Percentiles rank a stretch among this genome's conserved stretches.
phyloP scores from a whole-genome alignment of 768 basidiomycete species.

The Termitomyces sp. region DNA sequence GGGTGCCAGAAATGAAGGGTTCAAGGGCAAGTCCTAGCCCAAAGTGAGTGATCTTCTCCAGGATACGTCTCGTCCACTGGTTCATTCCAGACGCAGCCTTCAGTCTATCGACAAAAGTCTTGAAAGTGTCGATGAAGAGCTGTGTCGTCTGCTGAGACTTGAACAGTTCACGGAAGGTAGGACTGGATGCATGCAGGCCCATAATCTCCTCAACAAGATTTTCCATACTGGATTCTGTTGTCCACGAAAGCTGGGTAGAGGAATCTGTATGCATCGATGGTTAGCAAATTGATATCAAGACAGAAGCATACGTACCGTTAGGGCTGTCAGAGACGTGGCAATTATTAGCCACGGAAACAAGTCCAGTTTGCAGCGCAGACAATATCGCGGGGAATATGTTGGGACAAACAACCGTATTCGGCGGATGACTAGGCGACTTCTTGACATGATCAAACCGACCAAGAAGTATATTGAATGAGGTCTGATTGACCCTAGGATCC shows the following conservation, averaged over 20 bases:
- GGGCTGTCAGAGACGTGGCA: constrained; percentile 28
- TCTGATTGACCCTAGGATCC: constrained; percentile 64
- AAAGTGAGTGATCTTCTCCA: constrained; percentile 72
- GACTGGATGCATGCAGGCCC: constrained; percentile 60
- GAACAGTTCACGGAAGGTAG: constrained; percentile 71
- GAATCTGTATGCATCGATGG: constrained; percentile 6
- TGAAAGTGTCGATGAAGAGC: constrained; percentile 64
- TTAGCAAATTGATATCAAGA: constrained; percentile 3
- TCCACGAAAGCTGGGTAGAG: constrained; percentile 25
- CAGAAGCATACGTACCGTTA: constrained; percentile 25
- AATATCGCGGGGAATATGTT: constrained; percentile 74
- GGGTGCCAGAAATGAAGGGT: constrained; percentile 54
- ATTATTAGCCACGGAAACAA: constrained; percentile 40
- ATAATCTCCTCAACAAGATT: constrained; percentile 68
- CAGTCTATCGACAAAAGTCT: constrained; percentile 49
- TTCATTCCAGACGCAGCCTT: constrained; percentile 37
- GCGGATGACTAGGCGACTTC: constrained; percentile 22
- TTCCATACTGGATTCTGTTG: constrained; percentile 47
- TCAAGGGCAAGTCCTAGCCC: constrained; percentile 68
- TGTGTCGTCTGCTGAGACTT: constrained; percentile 69
- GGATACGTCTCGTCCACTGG: constrained; percentile 46
- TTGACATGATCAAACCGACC: constrained; percentile 37
- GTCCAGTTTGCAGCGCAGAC: constrained; percentile 60
- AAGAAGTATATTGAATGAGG: constrained; percentile 68
- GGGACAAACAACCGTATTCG: constrained; percentile 52